Evolutionary conservation across 1,284 basidiomycete species (phyloP).

Genomic region (Cryptococcus sp.): DNA sequence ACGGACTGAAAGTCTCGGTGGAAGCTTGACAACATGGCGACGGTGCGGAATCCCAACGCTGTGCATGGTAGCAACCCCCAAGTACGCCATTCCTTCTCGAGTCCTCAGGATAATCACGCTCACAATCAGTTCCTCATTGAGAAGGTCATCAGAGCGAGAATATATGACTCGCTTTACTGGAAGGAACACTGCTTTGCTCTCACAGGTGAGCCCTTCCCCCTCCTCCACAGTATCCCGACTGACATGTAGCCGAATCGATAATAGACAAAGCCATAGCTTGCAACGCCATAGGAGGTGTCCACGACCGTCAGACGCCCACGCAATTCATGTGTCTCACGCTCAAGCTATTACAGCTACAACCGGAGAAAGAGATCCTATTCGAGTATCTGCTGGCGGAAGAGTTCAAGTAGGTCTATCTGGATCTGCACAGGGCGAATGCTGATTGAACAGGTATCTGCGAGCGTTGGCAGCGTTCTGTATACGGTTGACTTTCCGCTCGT

Average conservation of each 20-base stretch:
- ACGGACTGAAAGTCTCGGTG: no score
- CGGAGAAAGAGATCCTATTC: slow-evolving; percentile 89
- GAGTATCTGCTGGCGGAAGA: slow-evolving; percentile 94
- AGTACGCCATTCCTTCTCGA: slow-evolving; percentile 47
- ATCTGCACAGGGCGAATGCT: neutral
- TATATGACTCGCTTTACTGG: slow-evolving; percentile 95
- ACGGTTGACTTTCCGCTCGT: slow-evolving; percentile 83
- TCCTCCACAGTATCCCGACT: neutral
- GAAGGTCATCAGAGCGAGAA: slow-evolving; percentile 90
- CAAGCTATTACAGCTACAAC: slow-evolving; percentile 94
- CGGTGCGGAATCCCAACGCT: slow-evolving; percentile 10
- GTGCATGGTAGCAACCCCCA: slow-evolving; percentile 95
- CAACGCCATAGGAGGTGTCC: slow-evolving; percentile 83
- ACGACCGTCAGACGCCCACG: slow-evolving; percentile 80
- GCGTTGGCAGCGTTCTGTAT: slow-evolving; percentile 92
- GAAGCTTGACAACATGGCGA: no score
- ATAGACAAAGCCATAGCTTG: slow-evolving; percentile 88
- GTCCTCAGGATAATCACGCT: slow-evolving; percentile 8
- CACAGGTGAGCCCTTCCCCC: slow-evolving; percentile 57
- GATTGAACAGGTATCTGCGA: slow-evolving; percentile 68
- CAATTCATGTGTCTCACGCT: slow-evolving; percentile 85
- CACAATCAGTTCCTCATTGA: slow-evolving; percentile 80
- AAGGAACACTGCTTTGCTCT: slow-evolving; percentile 94
- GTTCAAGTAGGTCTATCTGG: slow-evolving; percentile 73
- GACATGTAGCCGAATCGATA: slow-evolving; percentile 67